Percentiles rank a stretch among this genome's conserved stretches.
These are phyloP conservation scores for Yamadazyma taylorii DNA, from an alignment of 1,139 yeast species.

Conservation along the genomic window DNA sequence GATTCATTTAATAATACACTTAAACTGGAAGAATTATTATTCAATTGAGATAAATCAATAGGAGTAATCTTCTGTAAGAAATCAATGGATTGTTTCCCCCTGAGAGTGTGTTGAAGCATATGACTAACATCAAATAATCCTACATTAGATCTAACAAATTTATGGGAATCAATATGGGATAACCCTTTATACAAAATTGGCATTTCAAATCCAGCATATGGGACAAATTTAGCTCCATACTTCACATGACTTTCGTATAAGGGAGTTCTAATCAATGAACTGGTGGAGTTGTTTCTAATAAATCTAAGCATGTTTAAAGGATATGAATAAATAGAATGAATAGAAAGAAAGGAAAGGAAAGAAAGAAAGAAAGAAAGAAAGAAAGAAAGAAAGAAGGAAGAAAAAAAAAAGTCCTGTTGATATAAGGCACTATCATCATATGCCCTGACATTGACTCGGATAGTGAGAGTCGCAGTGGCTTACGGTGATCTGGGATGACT, in stretches of 20 bases:
- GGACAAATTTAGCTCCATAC: conserved; percentile 87
- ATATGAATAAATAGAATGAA: conserved; percentile 1
- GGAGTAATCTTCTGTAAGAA: conserved; percentile 84
- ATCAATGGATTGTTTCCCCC: conserved; percentile 66
- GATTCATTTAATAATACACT: conserved; percentile 72
- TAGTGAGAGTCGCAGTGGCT: background rate
- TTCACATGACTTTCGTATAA: conserved; percentile 76
- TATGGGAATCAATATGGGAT: conserved; percentile 87
- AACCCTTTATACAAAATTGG: conserved; percentile 85
- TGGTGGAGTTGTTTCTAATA: conserved; percentile 28
- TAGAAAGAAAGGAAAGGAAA: background rate
- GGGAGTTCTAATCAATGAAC: conserved; percentile 62
- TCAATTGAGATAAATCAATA: conserved; percentile 63
- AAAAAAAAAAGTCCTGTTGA: too few relatives aligned
- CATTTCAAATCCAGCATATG: conserved; percentile 94
- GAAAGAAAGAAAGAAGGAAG: background rate
- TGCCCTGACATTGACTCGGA: background rate
- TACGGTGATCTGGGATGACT: background rate
- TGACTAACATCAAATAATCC: conserved; percentile 97
- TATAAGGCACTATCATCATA: too few relatives aligned
- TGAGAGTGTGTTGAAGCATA: conserved; percentile 85
- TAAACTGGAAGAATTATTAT: conserved; percentile 64
- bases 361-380: background rate
- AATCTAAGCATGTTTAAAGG: conserved; percentile 20
- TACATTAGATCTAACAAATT: conserved; percentile 86